phyloP scores from a whole-genome alignment of 2,329 filamentous ascomycete genomes.

The Colletotrichum lindemuthianum region DNA sequence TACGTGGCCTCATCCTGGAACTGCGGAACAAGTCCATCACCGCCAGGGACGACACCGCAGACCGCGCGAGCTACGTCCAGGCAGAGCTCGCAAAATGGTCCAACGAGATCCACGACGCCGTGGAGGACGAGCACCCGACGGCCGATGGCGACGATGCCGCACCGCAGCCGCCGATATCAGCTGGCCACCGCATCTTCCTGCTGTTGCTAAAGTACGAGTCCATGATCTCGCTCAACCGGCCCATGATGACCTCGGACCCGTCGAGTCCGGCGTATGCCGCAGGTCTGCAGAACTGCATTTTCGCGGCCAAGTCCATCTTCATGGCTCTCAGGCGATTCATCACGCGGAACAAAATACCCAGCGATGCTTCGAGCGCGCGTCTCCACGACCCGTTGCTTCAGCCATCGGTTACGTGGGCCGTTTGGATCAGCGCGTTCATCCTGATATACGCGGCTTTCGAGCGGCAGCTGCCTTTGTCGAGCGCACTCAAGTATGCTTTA shows the following conservation, averaged over 20 bases:
- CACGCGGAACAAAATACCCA: constrained; percentile 29
- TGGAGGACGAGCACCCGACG: constrained; percentile 48
- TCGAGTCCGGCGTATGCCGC: constrained; percentile 55
- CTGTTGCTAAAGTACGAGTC: constrained; percentile 59
- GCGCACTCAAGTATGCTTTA: constrained; percentile 50
- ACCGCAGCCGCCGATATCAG: constrained; percentile 33
- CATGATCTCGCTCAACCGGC: constrained; percentile 60
- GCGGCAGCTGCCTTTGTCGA: constrained; percentile 49
- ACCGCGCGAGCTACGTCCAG: constrained; percentile 56
- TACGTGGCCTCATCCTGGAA: constrained; percentile 62
- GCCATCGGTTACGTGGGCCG: constrained; percentile 63
- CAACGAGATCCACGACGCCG: constrained; percentile 61
- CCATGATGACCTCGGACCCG: constrained; percentile 56
- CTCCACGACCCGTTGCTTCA: constrained; percentile 51
- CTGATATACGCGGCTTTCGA: constrained; percentile 61
- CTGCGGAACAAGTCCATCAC: constrained; percentile 62
- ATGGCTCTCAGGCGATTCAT: constrained; percentile 48
- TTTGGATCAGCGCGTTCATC: constrained; percentile 64
- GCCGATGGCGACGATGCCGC: constrained; percentile 30
- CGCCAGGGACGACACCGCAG: constrained; percentile 53
- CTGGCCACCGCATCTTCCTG: constrained; percentile 53
- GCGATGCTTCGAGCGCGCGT: constrained; percentile 19
- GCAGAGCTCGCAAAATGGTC: constrained; percentile 62
- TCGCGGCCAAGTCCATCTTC: constrained; percentile 58
- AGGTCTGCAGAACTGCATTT: constrained; percentile 62